Evolutionary conservation across 495 filamentous ascomycete genomes (phyloP), one percentile per base, ranked within the genome.

Genomic region (Cercophora sp.): DNA sequence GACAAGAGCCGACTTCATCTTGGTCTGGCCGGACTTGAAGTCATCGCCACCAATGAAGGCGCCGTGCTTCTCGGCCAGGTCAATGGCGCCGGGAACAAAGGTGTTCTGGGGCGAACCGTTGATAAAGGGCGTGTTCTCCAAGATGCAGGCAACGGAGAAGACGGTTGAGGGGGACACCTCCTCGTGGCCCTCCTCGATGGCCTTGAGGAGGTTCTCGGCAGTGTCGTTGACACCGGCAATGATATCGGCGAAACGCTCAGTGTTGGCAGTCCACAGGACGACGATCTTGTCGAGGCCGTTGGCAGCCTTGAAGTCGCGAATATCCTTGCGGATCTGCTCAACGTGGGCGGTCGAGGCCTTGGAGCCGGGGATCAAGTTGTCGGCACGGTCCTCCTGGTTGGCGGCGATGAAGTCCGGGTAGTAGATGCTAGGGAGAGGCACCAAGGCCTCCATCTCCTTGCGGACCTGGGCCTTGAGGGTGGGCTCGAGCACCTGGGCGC

Each of bases 21-120:
- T 98, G 63, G 93, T 98, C 80, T 98, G 93, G 54, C 93, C 93
- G 46, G 93, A 97, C 82, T 98, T 98, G 84, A 98, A 98, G 76
- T 98, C 93, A 70, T 98, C 93, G 60, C 93, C 93, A 35, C 92
- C 94, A 61, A 98, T 90, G 79, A 96, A 98, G 25, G 94, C 82
- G 51, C 78, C 75, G 70, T 88, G 82, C 73, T 85, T 76, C 78
- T 94, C 88, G n/a, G 93, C 94, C 36, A 97, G 82, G 54, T 92
- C 77, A 54, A 96, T 85, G 40, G 84, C 87, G 60, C 93, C 93
- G 2, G 93, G 92, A 24, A 98, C 93, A 57, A 98, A 96, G 31
- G 93, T 97, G 80, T 98, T 98, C 76, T 98, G 93, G 29, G 93
- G 93, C 42, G 93, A 98, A 45, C 93, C 93, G 70, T 98, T 98